phyloP scores from a whole-genome alignment of 139 green algal species.

The Tetraselmis striata region DNA sequence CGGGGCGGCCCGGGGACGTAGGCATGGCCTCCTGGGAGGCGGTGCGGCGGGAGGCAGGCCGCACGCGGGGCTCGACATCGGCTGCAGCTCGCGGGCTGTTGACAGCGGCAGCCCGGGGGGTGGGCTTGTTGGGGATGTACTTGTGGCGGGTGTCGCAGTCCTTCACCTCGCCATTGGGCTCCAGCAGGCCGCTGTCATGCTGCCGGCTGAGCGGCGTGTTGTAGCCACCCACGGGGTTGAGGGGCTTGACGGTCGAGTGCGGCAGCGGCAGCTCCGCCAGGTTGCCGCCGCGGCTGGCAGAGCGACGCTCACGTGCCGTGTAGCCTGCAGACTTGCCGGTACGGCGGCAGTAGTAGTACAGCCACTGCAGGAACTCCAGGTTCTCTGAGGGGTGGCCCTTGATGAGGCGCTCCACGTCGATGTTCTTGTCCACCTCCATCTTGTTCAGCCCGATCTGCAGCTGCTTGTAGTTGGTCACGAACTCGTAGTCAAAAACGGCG shows the following conservation, averaged over 20 bases:
- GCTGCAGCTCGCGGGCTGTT: background rate
- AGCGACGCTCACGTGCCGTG: background rate
- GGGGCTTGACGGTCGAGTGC: background rate
- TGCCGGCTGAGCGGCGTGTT: background rate
- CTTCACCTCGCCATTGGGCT: background rate
- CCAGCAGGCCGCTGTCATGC: background rate
- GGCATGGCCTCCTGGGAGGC: background rate
- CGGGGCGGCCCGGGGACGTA: no score
- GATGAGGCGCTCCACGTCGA: conserved; percentile 38
- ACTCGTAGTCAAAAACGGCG: conserved; percentile 45
- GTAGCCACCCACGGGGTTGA: background rate
- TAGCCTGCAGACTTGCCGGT: background rate
- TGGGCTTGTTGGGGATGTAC: background rate
- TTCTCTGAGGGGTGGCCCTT: conserved; percentile 23
- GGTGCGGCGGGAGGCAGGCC: background rate
- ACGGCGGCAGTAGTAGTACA: conserved; percentile 20
- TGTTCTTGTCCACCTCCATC: conserved; percentile 34
- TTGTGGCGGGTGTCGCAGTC: background rate
- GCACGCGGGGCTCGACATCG: background rate
- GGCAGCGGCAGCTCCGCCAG: background rate
- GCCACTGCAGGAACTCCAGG: conserved; percentile 50
- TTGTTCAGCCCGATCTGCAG: conserved; percentile 39
- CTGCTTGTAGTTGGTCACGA: conserved; percentile 53
- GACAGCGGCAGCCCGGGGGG: no score
- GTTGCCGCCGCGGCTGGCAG: background rate